Base-by-base conservation (phyloP, 1,139 yeast species). In the Nakaseomyces kungkrabaensis region DNA sequence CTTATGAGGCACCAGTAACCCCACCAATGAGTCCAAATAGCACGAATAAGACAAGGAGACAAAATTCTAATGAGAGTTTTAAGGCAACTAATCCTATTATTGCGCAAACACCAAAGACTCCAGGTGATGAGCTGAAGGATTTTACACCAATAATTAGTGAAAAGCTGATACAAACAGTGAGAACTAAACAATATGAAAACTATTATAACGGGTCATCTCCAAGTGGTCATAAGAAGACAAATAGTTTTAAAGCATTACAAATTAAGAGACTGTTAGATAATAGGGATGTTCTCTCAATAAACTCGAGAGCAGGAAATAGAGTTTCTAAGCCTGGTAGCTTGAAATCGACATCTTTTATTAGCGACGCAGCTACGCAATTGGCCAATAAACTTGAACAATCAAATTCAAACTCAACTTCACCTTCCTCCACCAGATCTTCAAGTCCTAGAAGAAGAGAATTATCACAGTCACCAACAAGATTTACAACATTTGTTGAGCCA, bases 231-330 rank as follows among this genome's bases (percentile, higher is more conserved):
- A 65, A 61, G 50, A 66, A 66, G 47, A 62, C 67, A 3, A 65
- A 65, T 50, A 64, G 68, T 48, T 66, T 64, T 50, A 66, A 65
- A 53, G 69, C 69, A 3, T 52, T 66, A 47, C 66, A 65, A 52
- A 48, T 65, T 46, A 66, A 65, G 48, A 60, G 60, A 42, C 50
- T 66, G 47, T 52, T 66, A 42, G 59, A 58, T 37, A 57, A 60
- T 47, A 59, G 69, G 48, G 65, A 63, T 46, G 48, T 62, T 9
- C 50, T 65, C 13, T 57, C 61, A 13, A 53, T 49, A 34, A 59
- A 57, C 47, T 62, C 66, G 10, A 60, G 54, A 48, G 55, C 55
- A 17, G 48, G 45, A 44, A 33, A 27, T 41, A 41, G 34, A 41
- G 34, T 41, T 27, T 41, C 44, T 7, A 41, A 37, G 44, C 26